These are phyloP conservation scores for Coemansia sp. DNA, from an alignment of 192 early-diverging fungal species.

Conservation along the genomic window DNA sequence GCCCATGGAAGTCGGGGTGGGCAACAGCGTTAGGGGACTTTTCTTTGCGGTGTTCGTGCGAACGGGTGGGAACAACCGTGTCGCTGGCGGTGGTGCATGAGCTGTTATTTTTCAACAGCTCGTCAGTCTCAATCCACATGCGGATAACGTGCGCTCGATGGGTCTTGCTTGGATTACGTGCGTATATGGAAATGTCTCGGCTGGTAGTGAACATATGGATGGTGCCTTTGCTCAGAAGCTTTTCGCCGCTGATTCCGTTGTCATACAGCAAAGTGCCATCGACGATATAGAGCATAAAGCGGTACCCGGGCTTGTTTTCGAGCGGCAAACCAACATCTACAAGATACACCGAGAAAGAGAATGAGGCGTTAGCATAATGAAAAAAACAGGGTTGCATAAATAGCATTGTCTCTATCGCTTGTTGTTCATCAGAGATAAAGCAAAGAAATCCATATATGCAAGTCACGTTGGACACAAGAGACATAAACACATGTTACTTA, in stretches of 20 bases:
- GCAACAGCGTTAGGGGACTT: background rate
- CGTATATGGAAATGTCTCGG: conserved; percentile 26
- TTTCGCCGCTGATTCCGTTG: conserved; percentile 43
- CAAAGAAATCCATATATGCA: conserved; percentile 44
- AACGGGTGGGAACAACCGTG: conserved; percentile 6
- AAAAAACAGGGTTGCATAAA: conserved; percentile 5
- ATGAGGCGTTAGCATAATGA: background rate
- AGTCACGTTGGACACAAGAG: background rate
- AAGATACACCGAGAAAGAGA: conserved; percentile 1
- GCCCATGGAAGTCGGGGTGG: conserved; percentile 23
- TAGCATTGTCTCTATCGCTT: background rate
- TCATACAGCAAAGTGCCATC: conserved; percentile 42
- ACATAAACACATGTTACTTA: conserved; percentile 25
- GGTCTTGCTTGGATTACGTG: conserved; percentile 46
- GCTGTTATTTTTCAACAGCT: conserved; percentile 1
- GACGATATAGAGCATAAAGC: conserved; percentile 42
- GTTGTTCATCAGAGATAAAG: background rate
- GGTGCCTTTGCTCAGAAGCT: conserved; percentile 45
- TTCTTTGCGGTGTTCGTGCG: conserved; percentile 4
- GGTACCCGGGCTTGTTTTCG: conserved; percentile 46
- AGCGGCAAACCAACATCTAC: conserved; percentile 46
- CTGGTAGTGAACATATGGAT: conserved; percentile 36
- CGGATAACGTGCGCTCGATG: conserved; percentile 44
- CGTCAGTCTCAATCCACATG: conserved; percentile 41
- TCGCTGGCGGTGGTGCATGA: conserved; percentile 1